Conservation (phyloP, 805 yeast species). For the Candida maesae region DNA sequence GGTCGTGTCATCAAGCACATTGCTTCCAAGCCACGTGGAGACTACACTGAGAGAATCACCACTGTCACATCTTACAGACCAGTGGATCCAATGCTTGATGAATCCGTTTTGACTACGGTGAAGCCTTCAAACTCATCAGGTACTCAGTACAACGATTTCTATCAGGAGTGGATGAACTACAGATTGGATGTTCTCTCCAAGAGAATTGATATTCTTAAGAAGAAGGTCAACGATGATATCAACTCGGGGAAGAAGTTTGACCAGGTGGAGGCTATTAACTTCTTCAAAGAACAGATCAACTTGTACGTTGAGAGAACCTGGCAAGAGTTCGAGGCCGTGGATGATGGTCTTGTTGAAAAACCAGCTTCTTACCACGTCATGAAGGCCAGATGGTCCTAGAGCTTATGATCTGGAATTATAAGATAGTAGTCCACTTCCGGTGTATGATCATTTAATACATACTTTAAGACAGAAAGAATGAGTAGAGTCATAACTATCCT, state of each 20-base stretch:
- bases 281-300: conserved; percentile 26
- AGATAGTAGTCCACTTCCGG: too few relatives aligned
- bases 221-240: conserved; percentile 22
- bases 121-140: conserved; percentile 37
- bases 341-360: conserved; percentile 26
- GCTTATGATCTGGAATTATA: too few relatives aligned
- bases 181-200: conserved; percentile 33
- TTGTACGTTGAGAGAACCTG: conserved; percentile 30
- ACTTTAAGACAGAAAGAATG: too few relatives aligned
- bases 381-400: conserved; percentile 15
- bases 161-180: conserved; percentile 38
- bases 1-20: conserved; percentile 44
- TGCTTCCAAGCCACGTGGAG: conserved; percentile 41
- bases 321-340: conserved; percentile 34
- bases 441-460: too few relatives aligned
- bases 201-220: conserved; percentile 30
- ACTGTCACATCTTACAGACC: conserved; percentile 42
- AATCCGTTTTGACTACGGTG: conserved; percentile 38
- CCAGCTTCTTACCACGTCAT: conserved; percentile 23
- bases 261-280: conserved; percentile 33
- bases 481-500: too few relatives aligned
- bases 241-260: conserved; percentile 32
- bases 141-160: conserved; percentile 35
- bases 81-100: conserved; percentile 33
- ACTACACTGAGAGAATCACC: conserved; percentile 38